Evolutionary conservation across 2,329 filamentous ascomycete species (phyloP).

Genomic region (Fusarium torulosum): DNA sequence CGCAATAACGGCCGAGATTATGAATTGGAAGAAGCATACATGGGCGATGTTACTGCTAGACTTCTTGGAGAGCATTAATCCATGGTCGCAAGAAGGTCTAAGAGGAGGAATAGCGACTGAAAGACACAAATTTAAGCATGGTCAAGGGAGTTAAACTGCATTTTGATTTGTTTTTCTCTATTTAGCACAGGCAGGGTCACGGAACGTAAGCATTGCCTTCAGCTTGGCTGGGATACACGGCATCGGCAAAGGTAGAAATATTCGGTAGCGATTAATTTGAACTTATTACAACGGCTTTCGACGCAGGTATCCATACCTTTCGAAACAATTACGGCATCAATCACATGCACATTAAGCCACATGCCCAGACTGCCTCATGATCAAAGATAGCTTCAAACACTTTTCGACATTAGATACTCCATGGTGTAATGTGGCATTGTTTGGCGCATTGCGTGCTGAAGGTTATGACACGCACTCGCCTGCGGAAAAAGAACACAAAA

Average conservation of each 20-base stretch:
- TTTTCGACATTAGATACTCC: conserved; percentile 39
- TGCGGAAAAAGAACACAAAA: conserved; percentile 34
- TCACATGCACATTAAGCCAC: conserved; percentile 15
- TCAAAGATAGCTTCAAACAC: conserved; percentile 31
- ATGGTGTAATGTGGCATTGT: conserved; percentile 45
- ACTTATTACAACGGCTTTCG: background rate
- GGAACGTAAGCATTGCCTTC: conserved; percentile 6
- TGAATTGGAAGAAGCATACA: conserved; percentile 87
- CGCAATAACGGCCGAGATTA: conserved; percentile 83
- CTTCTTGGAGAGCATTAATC: conserved; percentile 80
- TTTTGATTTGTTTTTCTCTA: conserved; percentile 15
- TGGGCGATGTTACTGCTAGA: conserved; percentile 88
- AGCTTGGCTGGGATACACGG: background rate
- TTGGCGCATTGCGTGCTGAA: conserved; percentile 41
- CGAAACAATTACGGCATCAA: conserved; percentile 4
- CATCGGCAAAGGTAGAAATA: background rate
- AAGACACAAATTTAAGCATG: conserved; percentile 37
- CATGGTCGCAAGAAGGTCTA: background rate
- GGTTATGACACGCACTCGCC: conserved; percentile 43
- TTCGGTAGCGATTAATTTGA: background rate
- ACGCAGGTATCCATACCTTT: background rate
- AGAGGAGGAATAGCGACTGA: conserved; percentile 18
- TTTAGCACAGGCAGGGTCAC: conserved; percentile 30
- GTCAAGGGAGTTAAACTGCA: conserved; percentile 42
- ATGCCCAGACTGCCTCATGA: background rate